phyloP scores from a whole-genome alignment of 2,329 filamentous ascomycete species.

The Fusarium paranaense region DNA sequence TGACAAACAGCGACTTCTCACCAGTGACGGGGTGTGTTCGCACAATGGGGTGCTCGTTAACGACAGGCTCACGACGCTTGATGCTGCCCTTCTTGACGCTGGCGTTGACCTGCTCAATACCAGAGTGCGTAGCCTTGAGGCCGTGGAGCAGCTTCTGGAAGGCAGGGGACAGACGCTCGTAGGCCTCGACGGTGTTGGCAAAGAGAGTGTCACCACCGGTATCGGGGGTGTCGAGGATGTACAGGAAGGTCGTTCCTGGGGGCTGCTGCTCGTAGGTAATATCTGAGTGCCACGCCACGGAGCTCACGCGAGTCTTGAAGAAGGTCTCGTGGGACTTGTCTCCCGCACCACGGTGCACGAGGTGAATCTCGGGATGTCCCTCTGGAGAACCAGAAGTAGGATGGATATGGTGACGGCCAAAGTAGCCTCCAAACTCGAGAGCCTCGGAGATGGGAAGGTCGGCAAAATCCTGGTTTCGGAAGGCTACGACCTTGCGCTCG shows the following conservation, averaged over 20 bases:
- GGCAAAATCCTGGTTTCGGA: conserved; percentile 80
- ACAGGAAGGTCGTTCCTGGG: conserved; percentile 89
- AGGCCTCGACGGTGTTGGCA: conserved; percentile 82
- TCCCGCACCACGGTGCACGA: conserved; percentile 77
- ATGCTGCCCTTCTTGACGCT: conserved; percentile 75
- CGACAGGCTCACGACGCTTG: conserved; percentile 80
- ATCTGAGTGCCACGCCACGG: conserved; percentile 90
- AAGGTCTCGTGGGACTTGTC: conserved; percentile 66
- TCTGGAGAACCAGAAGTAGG: conserved; percentile 81
- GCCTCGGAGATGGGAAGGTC: conserved; percentile 77
- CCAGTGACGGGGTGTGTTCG: conserved; percentile 85
- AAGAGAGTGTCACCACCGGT: conserved; percentile 90
- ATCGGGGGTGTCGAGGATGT: conserved; percentile 83
- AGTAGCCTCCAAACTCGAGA: conserved; percentile 78
- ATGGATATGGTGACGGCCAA: conserved; percentile 85
- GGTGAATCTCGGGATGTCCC: conserved; percentile 79
- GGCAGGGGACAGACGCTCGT: conserved; percentile 80
- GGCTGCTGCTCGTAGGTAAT: conserved; percentile 90
- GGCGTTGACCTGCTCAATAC: conserved; percentile 81
- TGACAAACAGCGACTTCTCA: conserved; percentile 86
- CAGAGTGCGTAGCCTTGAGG: conserved; percentile 83
- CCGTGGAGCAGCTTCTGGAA: conserved; percentile 87
- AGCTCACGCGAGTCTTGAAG: conserved; percentile 77
- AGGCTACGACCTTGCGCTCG: conserved; percentile 82
- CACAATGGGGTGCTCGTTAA: conserved; percentile 80